Evolutionary conservation across 176 grass and related monocot genomes (phyloP).

Genomic region (Coix lacrymajobi): DNA sequence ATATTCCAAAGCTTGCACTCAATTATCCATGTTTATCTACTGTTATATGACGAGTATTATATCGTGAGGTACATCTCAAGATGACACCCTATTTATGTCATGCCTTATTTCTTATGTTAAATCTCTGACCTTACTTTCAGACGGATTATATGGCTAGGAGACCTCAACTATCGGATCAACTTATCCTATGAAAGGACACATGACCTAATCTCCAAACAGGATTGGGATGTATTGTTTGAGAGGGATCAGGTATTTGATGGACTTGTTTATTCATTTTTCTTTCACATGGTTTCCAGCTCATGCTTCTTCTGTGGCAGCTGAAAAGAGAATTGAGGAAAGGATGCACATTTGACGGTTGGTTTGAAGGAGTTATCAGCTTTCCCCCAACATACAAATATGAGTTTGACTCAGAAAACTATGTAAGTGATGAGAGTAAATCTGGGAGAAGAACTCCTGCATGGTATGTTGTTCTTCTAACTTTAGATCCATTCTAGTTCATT

Average conservation of each 20-base stretch:
- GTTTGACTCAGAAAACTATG: slow-evolving; percentile 66
- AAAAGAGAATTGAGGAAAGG: slow-evolving; percentile 70
- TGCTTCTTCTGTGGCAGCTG: slow-evolving; percentile 44
- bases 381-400: slow-evolving; percentile 94
- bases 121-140: slow-evolving; percentile 46
- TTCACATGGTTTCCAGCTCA: slow-evolving; percentile 22
- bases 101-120: slow-evolving; percentile 14
- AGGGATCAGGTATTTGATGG: slow-evolving; percentile 63
- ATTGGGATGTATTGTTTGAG: slow-evolving; percentile 64
- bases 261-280: slow-evolving; percentile 4
- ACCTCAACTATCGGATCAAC: slow-evolving; percentile 91
- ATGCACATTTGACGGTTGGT: slow-evolving; percentile 74
- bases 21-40: not conserved
- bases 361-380: slow-evolving; percentile 67
- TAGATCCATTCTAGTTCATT: slow-evolving; percentile 1
- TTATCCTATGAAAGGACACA: slow-evolving; percentile 71
- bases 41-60: not conserved
- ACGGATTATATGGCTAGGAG: slow-evolving; percentile 90
- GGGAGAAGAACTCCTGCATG: slow-evolving; percentile 92
- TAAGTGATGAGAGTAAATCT: slow-evolving; percentile 38
- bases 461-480: slow-evolving; percentile 26
- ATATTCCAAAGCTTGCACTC: not conserved
- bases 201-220: slow-evolving; percentile 62
- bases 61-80: not conserved
- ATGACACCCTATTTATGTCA: slow-evolving; percentile 1